Percentiles rank a stretch among this genome's conserved stretches.
phyloP scores from a whole-genome alignment of 495 filamentous ascomycete genomes.

The Daldinia caldariorum region DNA sequence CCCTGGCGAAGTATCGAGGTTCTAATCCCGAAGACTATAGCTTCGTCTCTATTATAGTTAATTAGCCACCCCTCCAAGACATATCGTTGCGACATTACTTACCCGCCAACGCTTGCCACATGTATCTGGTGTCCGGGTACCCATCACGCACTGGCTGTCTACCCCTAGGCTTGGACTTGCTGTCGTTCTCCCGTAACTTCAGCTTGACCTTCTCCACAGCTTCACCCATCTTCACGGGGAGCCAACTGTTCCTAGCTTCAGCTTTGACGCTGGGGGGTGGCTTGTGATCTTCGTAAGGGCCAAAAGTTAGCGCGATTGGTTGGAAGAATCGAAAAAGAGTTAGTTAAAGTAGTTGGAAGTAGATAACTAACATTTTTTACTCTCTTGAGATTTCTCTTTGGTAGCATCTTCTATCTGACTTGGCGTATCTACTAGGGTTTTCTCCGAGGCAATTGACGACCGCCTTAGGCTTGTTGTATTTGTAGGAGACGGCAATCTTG shows the following conservation, averaged over 20 bases:
- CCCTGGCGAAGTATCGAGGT: not conserved
- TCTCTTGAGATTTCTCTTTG: constrained; percentile 1
- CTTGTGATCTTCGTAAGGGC: constrained; percentile 8
- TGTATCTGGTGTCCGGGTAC: constrained; percentile 30
- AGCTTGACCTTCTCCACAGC: constrained; percentile 29
- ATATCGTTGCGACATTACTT: not conserved
- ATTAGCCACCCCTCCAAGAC: not conserved
- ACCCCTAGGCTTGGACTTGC: constrained; percentile 2
- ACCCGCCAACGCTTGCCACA: constrained; percentile 39
- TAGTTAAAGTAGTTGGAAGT: too few relatives aligned
- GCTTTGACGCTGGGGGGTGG: constrained; percentile 8
- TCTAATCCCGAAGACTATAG: constrained; percentile 2
- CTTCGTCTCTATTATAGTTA: constrained; percentile 29
- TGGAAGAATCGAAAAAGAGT: too few relatives aligned
- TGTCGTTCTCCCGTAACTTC: constrained; percentile 19
- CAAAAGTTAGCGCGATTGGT: constrained; percentile 13
- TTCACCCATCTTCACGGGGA: constrained; percentile 28
- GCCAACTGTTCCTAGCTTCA: constrained; percentile 12
- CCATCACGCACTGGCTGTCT: not conserved
- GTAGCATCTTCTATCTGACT: not conserved
- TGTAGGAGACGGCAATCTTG: not conserved
- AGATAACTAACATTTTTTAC: constrained; percentile 14
- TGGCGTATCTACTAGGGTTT: constrained; percentile 24
- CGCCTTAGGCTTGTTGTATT: constrained; percentile 1
- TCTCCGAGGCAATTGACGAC: constrained; percentile 30